These are phyloP conservation scores for Erysimum pusillum DNA, from an alignment of 441 rosid genomes.

Conservation along the genomic window DNA sequence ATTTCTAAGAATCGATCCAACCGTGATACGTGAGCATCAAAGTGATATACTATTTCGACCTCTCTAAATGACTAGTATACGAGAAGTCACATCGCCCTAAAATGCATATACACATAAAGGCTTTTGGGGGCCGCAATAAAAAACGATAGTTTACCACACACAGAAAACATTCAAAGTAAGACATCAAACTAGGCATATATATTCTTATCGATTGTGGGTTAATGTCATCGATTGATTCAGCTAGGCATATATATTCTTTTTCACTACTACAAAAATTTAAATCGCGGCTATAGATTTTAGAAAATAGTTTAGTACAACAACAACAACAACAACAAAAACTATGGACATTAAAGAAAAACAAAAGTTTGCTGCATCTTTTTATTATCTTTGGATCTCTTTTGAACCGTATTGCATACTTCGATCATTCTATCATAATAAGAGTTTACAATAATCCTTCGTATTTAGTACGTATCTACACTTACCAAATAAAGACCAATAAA, in stretches of 20 bases:
- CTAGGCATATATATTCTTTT: background rate
- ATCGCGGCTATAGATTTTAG: background rate
- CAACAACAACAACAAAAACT: too few species aligned
- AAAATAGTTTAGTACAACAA: too few species aligned
- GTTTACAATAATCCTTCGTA: background rate
- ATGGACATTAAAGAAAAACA: background rate
- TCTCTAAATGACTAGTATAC: background rate
- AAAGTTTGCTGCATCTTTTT: background rate
- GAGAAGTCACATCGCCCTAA: background rate
- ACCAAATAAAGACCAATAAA: background rate
- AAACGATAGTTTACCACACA: background rate
- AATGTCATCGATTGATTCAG: background rate
- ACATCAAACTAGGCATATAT: too few species aligned
- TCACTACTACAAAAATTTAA: background rate
- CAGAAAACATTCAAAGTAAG: background rate
- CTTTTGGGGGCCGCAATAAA: background rate
- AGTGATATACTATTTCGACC: too few species aligned
- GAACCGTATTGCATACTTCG: background rate
- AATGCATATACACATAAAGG: background rate
- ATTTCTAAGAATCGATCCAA: background rate
- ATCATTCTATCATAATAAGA: background rate
- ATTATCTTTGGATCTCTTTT: background rate
- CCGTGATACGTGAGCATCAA: background rate
- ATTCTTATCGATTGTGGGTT: background rate
- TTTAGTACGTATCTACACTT: background rate